Evolutionary conservation across 257 asterid species (phyloP).

Genomic region (Cordia subcordata): DNA sequence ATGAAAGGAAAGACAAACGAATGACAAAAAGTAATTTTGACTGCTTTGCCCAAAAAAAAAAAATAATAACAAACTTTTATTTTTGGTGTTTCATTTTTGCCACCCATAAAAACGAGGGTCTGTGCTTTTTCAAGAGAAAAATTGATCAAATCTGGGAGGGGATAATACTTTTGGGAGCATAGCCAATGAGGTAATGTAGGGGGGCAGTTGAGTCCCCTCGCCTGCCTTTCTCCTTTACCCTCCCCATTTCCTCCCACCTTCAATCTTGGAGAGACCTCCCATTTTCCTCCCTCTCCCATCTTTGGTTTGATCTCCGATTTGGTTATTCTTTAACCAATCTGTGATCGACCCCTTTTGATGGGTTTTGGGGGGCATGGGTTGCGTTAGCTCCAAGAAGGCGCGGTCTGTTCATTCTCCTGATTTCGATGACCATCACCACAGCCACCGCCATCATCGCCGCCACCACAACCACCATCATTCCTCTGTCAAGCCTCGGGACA

Average conservation of each 20-base stretch:
- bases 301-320: conserved; percentile 35
- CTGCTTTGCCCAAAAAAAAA: background rate
- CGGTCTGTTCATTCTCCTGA: conserved; percentile 34
- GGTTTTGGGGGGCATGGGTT: conserved; percentile 92
- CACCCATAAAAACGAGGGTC: no score
- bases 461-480: background rate
- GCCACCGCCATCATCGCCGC: background rate
- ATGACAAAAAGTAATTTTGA: background rate
- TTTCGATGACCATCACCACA: background rate
- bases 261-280: conserved; percentile 26
- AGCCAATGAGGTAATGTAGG: conserved; percentile 34
- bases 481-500: conserved; percentile 16
- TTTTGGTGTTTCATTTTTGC: no score
- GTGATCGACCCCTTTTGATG: conserved; percentile 48
- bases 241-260: conserved; percentile 15
- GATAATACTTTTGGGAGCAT: background rate
- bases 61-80: background rate
- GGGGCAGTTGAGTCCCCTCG: conserved; percentile 19
- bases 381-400: conserved; percentile 75
- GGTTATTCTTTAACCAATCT: conserved; percentile 16
- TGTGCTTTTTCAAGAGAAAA: no score
- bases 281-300: conserved; percentile 28
- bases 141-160: no score
- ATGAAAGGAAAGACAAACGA: background rate
- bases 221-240: background rate